A percentile compares a stretch with the other conserved stretches of the same genome.
Conservation (phyloP, 768 basidiomycete genomes). For the Russula dissimulans region DNA sequence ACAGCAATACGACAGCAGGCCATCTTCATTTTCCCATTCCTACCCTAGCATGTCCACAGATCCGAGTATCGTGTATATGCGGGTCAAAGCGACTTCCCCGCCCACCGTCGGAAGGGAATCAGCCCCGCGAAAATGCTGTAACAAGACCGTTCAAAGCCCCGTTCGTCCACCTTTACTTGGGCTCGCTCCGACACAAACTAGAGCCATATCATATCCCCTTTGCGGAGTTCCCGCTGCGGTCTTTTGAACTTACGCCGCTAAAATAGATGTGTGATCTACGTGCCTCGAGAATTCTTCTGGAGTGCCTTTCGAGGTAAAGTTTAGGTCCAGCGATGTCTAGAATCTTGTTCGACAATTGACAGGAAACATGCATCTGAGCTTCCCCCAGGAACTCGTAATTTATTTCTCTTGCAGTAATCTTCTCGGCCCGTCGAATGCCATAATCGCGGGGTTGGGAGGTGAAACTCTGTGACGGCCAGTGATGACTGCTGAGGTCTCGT, state of each 20-base stretch:
- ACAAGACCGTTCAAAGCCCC: neutral
- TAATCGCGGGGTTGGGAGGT: no score
- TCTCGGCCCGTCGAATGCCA: neutral
- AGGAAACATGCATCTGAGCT: neutral
- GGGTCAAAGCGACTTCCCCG: no score
- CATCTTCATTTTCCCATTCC: neutral
- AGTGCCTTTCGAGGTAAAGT: neutral
- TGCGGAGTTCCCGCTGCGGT: neutral
- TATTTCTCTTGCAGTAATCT: neutral
- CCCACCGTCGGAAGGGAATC: neutral
- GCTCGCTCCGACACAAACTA: neutral
- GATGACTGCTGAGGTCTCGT: neutral
- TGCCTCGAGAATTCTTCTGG: neutral
- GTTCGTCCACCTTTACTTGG: neutral
- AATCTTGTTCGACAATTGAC: neutral
- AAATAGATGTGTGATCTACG: neutral
- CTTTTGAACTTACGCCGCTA: neutral
- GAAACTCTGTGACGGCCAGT: neutral
- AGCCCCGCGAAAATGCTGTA: neutral
- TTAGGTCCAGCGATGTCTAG: neutral
- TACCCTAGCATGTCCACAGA: neutral
- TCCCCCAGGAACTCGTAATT: neutral
- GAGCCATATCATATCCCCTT: neutral
- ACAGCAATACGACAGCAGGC: neutral
- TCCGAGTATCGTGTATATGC: neutral